Percentiles rank a stretch among this genome's conserved stretches.
Conservation (phyloP, 345 rosid genomes). For the Arabidopsis suecica region DNA sequence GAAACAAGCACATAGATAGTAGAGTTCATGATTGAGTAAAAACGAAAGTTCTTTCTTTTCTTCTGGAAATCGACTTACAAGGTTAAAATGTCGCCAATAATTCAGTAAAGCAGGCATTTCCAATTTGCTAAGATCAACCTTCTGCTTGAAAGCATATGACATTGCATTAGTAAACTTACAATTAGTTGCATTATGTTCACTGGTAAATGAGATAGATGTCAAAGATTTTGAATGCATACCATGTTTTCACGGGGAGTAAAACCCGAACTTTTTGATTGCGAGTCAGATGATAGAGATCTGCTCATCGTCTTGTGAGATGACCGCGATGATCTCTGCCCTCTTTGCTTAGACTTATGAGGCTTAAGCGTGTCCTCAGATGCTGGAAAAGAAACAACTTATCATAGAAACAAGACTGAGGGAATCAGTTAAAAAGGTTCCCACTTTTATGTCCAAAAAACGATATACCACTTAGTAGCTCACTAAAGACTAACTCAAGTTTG, state of each 20-base stretch:
- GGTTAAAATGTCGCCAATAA: conserved; percentile 93
- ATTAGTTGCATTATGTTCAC: background rate
- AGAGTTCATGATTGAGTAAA: background rate
- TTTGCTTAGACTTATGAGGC: conserved; percentile 64
- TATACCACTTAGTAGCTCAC: conserved; percentile 11
- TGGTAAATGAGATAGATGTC: background rate
- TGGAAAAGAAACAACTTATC: conserved; percentile 46
- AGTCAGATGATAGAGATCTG: conserved; percentile 70
- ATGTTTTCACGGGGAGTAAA: conserved; percentile 63
- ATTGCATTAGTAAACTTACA: background rate
- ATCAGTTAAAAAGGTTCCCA: conserved; percentile 26
- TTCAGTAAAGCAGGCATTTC: conserved; percentile 88
- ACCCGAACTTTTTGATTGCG: conserved; percentile 66
- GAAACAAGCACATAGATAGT: background rate
- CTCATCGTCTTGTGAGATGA: conserved; percentile 71
- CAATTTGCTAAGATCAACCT: conserved; percentile 88
- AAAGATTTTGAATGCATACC: conserved; percentile 44
- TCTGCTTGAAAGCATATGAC: conserved; percentile 47
- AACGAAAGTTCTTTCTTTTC: background rate
- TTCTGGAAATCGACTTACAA: conserved; percentile 55
- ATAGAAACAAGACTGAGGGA: conserved; percentile 25
- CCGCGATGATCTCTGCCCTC: conserved; percentile 60
- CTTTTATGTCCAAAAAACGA: background rate
- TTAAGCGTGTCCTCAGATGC: conserved; percentile 61
- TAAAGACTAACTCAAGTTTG: conserved; percentile 8